Base-by-base conservation (phyloP, 108 stramenopile genomes). In the Pinguiococcus pyrenoidosus region DNA sequence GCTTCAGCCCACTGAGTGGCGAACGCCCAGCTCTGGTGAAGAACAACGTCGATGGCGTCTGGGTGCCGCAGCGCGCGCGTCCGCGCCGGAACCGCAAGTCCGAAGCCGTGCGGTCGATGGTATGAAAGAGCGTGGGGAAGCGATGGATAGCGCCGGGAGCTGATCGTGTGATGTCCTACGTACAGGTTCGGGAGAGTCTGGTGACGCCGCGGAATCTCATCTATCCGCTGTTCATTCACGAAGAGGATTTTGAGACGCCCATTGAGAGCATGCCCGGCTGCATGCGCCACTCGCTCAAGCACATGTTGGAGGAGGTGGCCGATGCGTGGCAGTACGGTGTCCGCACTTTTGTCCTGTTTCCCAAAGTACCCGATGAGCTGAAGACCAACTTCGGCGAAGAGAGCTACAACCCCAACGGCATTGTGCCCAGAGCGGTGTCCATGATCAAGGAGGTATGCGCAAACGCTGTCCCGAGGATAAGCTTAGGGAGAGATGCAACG, bases 201-300 rank as follows among this genome's bases (percentile, higher is more conserved):
- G 83, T 96, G 32, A 83, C 87, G 3, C 90, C 89, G 17, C 66
- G 79, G 39, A 88, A 96, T 63, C 89, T 96, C 62, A 91, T 96
- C 41, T 92, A 92, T 59, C 93, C 93, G 30, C 81, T 96, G 2
- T 96, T 96, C 68, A 96, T 96, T 47, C 89, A 92, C 64, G 93
- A 96, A 23, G 84, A 90, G 62, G 62, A 78, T 35, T 73, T 66
- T 56, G 77, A 87, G 40, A 56, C 62, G 52, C 69, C 72, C 4
- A 96, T 96, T 48, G 45, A 70, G 28, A 81, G 83, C 50, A 96
- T 96, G 93, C 93, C 93, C 29, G 93, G 89, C 56, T 90, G 88
- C 47, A 66, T 72, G 37, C 79, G 93, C 40, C 87, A 89, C 59
- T 79, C 80, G 20, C 65, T 87, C 6, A 66, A 70, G 20, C 66